phyloP scores from a whole-genome alignment of 345 rosid genomes.

The Arabis hirsuta region DNA sequence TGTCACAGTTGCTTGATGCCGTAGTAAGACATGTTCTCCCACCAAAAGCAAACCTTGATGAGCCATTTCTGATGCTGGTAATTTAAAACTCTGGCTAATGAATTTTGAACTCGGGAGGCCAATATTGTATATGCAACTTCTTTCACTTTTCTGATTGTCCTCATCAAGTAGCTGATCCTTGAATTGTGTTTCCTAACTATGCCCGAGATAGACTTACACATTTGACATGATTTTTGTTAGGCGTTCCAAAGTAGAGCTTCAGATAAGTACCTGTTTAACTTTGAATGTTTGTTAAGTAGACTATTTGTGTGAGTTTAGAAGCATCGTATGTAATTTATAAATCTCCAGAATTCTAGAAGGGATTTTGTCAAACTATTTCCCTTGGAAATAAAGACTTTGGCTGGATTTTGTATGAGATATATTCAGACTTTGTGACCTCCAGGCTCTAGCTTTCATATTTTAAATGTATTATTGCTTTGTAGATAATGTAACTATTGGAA shows the following conservation, averaged over 20 bases:
- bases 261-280: neutral
- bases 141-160: slow-evolving; percentile 10
- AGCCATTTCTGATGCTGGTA: slow-evolving; percentile 95
- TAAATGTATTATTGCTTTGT: neutral
- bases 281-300: slow-evolving; percentile 7
- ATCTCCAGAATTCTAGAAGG: slow-evolving; percentile 13
- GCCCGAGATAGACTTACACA: slow-evolving; percentile 1
- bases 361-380: neutral
- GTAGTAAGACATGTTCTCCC: slow-evolving; percentile 79
- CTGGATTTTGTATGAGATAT: slow-evolving; percentile 9
- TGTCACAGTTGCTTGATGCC: slow-evolving; percentile 94
- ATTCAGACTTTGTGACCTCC: neutral
- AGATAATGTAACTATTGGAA: slow-evolving; percentile 12
- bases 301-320: slow-evolving; percentile 13
- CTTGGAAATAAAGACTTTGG: slow-evolving; percentile 12
- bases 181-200: neutral
- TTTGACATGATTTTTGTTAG: slow-evolving; percentile 18
- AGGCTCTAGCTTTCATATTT: neutral
- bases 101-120: slow-evolving; percentile 15
- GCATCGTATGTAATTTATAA: neutral
- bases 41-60: slow-evolving; percentile 79
- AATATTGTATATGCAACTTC: slow-evolving; percentile 11
- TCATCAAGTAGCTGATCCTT: slow-evolving; percentile 22
- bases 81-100: slow-evolving; percentile 38
- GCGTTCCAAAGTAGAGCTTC: neutral